Evolutionary conservation across 2,329 filamentous ascomycete genomes (phyloP), one percentile per base, ranked within the genome.

Genomic region (Sporothrix brunneoviolacea): DNA sequence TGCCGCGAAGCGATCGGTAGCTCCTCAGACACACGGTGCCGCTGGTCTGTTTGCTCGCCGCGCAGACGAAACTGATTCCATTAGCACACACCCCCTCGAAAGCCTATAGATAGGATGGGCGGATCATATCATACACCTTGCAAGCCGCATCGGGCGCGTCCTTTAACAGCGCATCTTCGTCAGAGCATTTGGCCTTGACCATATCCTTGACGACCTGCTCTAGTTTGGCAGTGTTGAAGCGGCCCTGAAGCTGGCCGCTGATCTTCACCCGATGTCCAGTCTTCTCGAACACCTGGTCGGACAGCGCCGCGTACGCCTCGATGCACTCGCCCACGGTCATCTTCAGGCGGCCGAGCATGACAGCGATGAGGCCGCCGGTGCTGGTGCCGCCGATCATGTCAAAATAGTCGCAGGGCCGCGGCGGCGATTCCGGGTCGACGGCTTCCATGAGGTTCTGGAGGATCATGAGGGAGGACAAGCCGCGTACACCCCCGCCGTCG

Each of bases 401-500:
- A n/a, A n/a, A n/a, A n/a, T n/a, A n/a, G n/a, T n/a, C n/a, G n/a
- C n/a, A n/a, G n/a, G n/a, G n/a, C n/a, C n/a, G n/a, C n/a, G n/a
- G n/a, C n/a, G n/a, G 45, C 22, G 40, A 52, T 46, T 58, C 52
- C 19, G 54, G 55, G 44, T 66, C 51, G 38, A 65, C 49, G 19
- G 50, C 55, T 7, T 42, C 47, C 61, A 68, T 67, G 6, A 69
- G 55, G 22, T 56, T 43, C 36, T 60, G 51, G 22, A 69, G 59
- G 51, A 69, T 65, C 33, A 61, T 45, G 16, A 69, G 62, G 6
- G 58, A 58, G 8, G 66, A 68, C 10, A 68, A 54, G 18, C 65
- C 64, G 16, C 65, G 62, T 10, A 69, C 60, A 27, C 67, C 66
- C 32, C 65, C 64, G 35, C 62, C 64, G 54, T 70, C 58, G 30